A percentile compares a stretch with the other conserved stretches of the same genome.
Conservation (phyloP, 305 asterid species). For the Solanum hybrid region DNA sequence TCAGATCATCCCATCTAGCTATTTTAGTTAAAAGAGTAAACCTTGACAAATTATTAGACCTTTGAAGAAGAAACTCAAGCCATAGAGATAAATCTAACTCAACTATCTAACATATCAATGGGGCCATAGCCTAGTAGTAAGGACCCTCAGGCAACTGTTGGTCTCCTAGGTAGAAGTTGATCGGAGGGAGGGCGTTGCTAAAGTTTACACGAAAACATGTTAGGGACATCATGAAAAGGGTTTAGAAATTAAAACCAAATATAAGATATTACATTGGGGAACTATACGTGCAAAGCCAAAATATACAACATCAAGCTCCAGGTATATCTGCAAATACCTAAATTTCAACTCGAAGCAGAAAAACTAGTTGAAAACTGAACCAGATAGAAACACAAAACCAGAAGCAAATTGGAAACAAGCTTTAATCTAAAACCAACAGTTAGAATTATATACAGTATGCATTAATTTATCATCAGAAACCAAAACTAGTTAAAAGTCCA, state of each 20-base stretch:
- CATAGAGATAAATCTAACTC: neutral
- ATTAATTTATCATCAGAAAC: neutral
- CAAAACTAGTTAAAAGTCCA: neutral
- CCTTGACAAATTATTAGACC: neutral
- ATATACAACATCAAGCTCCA: neutral
- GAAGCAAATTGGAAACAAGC: neutral
- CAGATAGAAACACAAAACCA: neutral
- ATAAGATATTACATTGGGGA: neutral
- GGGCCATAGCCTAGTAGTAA: neutral
- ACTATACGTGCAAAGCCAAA: neutral
- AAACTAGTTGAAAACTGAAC: neutral
- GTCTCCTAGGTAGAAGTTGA: neutral
- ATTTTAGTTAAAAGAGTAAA: neutral
- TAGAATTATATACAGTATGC: neutral
- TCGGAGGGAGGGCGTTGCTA: neutral
- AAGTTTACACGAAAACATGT: neutral
- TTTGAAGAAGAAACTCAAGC: neutral
- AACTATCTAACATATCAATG: neutral
- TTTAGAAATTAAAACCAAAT: neutral
- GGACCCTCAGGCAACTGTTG: neutral
- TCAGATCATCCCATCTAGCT: neutral
- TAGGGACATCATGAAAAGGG: neutral
- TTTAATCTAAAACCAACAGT: neutral
- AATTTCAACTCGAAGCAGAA: neutral
- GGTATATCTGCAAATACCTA: neutral